Base-by-base conservation (phyloP, 2,329 filamentous ascomycete genomes). In the Cytospora piceicola region DNA sequence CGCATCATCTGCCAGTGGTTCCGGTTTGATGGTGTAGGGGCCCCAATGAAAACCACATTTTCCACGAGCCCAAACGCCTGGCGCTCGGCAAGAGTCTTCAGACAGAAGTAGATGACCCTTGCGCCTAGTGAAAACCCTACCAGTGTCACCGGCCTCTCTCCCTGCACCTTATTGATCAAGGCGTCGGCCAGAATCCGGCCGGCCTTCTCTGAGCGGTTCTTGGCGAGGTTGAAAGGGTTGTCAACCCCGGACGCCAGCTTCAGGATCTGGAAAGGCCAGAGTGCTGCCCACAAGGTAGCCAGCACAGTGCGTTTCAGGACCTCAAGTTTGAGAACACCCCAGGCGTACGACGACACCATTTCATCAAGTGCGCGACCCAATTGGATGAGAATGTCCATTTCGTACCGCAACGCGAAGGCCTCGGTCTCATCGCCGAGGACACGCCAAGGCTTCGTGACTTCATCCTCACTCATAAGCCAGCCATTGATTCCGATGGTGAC, bases 401-500 rank as follows among this genome's bases (percentile, higher is more conserved):
- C 94, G 79, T 91, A 97, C 4, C 92, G 86, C 7, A 97, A 80
- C 1, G 92, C 93, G 73, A 97, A 97, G 0, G 91, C 88, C 75
- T 97, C 94, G 1, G 90, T 85, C 68, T 90, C 85, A 36, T 85
- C 80, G 3, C 87, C 86, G 15, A 97, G 81, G 34, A 90, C 88
- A 36, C 86, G 85, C 94, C 94, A 97, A 0, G 94, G 93, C 68
- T 86, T 85, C 6, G 90, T 85, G 30, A 96, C 86, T 70, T 97
- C 92, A 34, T 90, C 85, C 69, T 91, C 87, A 9, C 87, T 82
- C 2, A 85, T 89, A 15, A 96, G 82, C 94, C 93, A 97, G 42
- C 94, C 94, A 67, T 92, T 94, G 69, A 96, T 88, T 11, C 92
- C 92, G 65, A 97, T 92, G 0, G 91, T 93, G 3, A 97, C 89